phyloP scores from a whole-genome alignment of 805 yeast species.

The Peterozyma xylosa region DNA sequence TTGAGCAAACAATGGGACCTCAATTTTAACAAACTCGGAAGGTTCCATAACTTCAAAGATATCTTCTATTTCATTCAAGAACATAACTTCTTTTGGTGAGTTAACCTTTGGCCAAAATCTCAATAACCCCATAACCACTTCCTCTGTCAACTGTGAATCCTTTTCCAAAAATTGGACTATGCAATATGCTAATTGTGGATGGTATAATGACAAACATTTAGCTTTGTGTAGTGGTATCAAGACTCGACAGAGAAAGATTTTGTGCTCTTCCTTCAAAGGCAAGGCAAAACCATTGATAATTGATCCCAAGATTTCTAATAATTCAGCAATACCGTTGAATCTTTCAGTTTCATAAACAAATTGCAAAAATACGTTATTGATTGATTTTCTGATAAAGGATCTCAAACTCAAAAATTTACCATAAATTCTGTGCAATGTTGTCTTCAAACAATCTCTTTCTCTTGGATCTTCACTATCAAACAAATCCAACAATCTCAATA shows the following conservation, averaged over 20 bases:
- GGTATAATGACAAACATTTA: slow-evolving; percentile 80
- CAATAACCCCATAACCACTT: slow-evolving; percentile 88
- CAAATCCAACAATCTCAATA: slow-evolving; percentile 71
- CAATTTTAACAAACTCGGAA: slow-evolving; percentile 81
- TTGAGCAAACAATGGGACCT: slow-evolving; percentile 90
- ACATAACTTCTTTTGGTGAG: slow-evolving; percentile 93
- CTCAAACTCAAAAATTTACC: slow-evolving; percentile 89
- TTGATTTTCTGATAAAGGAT: slow-evolving; percentile 85
- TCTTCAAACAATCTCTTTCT: slow-evolving; percentile 91
- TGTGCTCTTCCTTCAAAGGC: slow-evolving; percentile 96
- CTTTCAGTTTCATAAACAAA: slow-evolving; percentile 93
- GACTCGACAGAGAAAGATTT: slow-evolving; percentile 78
- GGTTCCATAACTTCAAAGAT: slow-evolving; percentile 96
- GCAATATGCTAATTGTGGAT: slow-evolving; percentile 96
- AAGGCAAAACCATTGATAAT: slow-evolving; percentile 97
- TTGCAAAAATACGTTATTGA: slow-evolving; percentile 86
- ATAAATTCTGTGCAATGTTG: slow-evolving; percentile 91
- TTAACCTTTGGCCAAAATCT: slow-evolving; percentile 96
- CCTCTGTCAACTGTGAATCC: slow-evolving; percentile 88
- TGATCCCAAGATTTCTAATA: slow-evolving; percentile 89
- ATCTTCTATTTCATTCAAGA: slow-evolving; percentile 91
- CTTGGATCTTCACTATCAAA: slow-evolving; percentile 96
- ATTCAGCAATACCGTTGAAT: slow-evolving; percentile 92
- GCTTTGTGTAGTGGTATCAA: slow-evolving; percentile 91
- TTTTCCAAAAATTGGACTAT: slow-evolving; percentile 94